Evolutionary conservation across 1,284 basidiomycete species (phyloP).

Genomic region (Inonotus hispidus): DNA sequence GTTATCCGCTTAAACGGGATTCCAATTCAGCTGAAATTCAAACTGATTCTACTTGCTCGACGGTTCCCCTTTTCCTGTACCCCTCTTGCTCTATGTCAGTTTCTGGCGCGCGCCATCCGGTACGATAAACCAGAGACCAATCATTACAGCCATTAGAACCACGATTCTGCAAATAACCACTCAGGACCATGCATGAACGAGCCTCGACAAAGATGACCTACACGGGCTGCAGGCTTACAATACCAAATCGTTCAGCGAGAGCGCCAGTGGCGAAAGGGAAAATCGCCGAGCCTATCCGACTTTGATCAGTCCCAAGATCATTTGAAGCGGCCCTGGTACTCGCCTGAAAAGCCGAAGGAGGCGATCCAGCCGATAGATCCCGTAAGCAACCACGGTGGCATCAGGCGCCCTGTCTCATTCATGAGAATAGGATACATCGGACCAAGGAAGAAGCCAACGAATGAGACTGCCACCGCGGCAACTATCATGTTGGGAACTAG

Average conservation of each 20-base stretch:
- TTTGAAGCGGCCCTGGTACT: constrained; percentile 26
- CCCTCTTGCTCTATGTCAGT: not conserved
- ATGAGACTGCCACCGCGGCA: constrained; percentile 52
- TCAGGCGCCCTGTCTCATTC: constrained; percentile 40
- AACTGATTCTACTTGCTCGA: too few species aligned
- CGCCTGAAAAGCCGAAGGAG: constrained; percentile 25
- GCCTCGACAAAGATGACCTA: not conserved
- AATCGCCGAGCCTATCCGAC: constrained; percentile 20
- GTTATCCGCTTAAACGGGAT: too few species aligned
- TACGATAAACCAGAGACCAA: constrained; percentile 7
- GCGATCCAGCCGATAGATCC: constrained; percentile 52
- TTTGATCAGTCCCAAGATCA: constrained; percentile 30
- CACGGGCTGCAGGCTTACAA: constrained; percentile 14
- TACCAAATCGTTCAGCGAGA: constrained; percentile 18
- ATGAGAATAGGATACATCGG: constrained; percentile 55
- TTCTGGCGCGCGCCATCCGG: not conserved
- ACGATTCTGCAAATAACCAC: not conserved
- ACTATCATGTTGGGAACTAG: constrained; percentile 52
- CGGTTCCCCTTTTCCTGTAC: too few species aligned
- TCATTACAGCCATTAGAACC: constrained; percentile 2
- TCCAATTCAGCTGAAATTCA: too few species aligned
- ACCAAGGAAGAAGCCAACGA: constrained; percentile 47
- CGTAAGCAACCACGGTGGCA: constrained; percentile 47
- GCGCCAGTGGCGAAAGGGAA: constrained; percentile 25
- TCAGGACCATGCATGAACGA: not conserved